A percentile compares a stretch with the other conserved stretches of the same genome.
These are phyloP conservation scores for Gastrolobium bilobum DNA, from an alignment of 306 rosid genomes.

Conservation along the genomic window DNA sequence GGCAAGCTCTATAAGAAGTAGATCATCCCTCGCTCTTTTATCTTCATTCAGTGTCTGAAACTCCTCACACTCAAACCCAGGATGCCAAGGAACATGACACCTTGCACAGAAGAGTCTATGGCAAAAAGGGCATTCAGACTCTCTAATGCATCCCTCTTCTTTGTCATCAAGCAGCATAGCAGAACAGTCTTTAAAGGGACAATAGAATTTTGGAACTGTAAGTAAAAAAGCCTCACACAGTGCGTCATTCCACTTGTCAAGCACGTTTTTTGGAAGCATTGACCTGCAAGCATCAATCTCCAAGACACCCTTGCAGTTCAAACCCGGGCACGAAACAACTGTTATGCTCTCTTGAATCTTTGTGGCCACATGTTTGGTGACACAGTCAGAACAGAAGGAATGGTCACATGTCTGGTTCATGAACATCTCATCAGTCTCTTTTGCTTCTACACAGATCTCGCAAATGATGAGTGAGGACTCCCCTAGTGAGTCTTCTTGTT, in stretches of 20 bases:
- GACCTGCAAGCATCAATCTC: constrained; percentile 58
- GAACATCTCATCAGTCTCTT: constrained; percentile 49
- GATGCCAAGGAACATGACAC: constrained; percentile 76
- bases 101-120: constrained; percentile 70
- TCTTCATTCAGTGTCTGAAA: constrained; percentile 49
- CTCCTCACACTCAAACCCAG: constrained; percentile 58
- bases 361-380: constrained; percentile 59
- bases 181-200: constrained; percentile 74
- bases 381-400: constrained; percentile 63
- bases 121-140: constrained; percentile 69
- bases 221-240: constrained; percentile 53
- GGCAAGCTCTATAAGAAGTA: constrained; percentile 61
- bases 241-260: constrained; percentile 59
- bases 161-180: constrained; percentile 51
- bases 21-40: constrained; percentile 58
- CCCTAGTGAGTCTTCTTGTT: not conserved
- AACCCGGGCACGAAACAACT: constrained; percentile 59
- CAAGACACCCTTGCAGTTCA: constrained; percentile 53
- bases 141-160: constrained; percentile 32
- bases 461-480: constrained; percentile 50
- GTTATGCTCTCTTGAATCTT: constrained; percentile 60
- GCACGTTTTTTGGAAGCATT: constrained; percentile 53
- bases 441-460: constrained; percentile 61
- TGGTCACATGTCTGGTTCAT: constrained; percentile 54
- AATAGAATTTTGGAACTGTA: constrained; percentile 48